Percentiles rank a stretch among this genome's conserved stretches.
These are phyloP conservation scores for Xerocomellus dryophilus DNA, from an alignment of 768 basidiomycete species.

Conservation along the genomic window DNA sequence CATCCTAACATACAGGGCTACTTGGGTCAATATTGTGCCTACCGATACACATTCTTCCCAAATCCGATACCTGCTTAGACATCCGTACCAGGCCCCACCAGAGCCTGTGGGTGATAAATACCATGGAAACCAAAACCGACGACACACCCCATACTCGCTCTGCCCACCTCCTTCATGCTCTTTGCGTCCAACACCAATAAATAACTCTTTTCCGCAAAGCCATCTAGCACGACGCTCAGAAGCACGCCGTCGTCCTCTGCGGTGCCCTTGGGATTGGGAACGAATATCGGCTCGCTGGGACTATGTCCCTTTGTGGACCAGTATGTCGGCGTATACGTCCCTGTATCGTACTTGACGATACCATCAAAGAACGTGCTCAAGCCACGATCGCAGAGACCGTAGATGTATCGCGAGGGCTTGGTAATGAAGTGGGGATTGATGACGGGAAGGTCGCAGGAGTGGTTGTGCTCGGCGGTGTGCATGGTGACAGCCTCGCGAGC, in stretches of 20 bases:
- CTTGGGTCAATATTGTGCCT: not conserved
- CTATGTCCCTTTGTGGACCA: constrained; percentile 32
- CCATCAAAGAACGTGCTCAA: constrained; percentile 34
- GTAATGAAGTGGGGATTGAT: constrained; percentile 33
- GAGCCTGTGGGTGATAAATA: constrained; percentile 12
- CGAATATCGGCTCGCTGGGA: constrained; percentile 39
- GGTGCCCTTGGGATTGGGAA: constrained; percentile 27
- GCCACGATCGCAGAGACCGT: constrained; percentile 27
- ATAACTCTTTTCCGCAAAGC: constrained; percentile 29
- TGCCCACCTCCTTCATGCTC: constrained; percentile 35
- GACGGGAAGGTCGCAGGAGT: constrained; percentile 36
- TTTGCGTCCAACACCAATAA: constrained; percentile 37
- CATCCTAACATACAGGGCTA: constrained; percentile 5
- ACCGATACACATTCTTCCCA: not conserved
- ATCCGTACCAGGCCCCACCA: constrained; percentile 18
- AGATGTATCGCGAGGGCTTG: constrained; percentile 34
- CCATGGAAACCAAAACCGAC: constrained; percentile 41
- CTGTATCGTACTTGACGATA: constrained; percentile 36
- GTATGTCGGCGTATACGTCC: constrained; percentile 18
- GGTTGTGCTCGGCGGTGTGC: constrained; percentile 24
- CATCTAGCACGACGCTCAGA: constrained; percentile 38
- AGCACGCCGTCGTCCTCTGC: constrained; percentile 38
- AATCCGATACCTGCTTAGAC: constrained; percentile 7
- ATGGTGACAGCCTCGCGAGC: constrained; percentile 18
- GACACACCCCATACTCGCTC: constrained; percentile 33